A percentile compares a stretch with the other conserved stretches of the same genome.
phyloP scores from a whole-genome alignment of 75 land plant genomes.

The Cupressus sempervirens region DNA sequence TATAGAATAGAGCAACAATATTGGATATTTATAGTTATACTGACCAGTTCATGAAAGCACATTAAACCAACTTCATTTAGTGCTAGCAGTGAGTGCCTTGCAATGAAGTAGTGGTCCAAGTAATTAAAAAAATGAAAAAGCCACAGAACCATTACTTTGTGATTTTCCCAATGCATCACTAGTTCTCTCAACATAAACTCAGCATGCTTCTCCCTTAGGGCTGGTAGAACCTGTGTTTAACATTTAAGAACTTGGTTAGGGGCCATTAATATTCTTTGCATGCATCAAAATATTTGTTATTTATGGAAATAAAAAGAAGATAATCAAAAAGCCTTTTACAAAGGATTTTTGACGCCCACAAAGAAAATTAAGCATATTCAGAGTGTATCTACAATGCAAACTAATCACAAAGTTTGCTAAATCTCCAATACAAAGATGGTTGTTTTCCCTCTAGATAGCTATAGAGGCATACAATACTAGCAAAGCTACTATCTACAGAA shows the following conservation, averaged over 20 bases:
- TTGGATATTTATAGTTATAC: neutral
- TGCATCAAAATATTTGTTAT: neutral
- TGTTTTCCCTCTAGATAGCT: neutral
- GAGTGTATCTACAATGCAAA: neutral
- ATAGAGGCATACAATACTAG: neutral
- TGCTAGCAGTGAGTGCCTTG: conserved; percentile 74
- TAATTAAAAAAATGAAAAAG: conserved; percentile 86
- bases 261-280: neutral
- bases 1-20: neutral
- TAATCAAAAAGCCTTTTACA: neutral
- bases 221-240: too few relatives aligned
- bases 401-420: neutral
- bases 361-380: conserved; percentile 5
- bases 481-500: neutral
- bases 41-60: conserved; percentile 82
- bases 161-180: conserved; percentile 86
- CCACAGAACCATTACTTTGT: conserved; percentile 95
- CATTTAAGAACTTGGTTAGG: neutral
- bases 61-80: conserved; percentile 86
- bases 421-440: neutral
- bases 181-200: conserved; percentile 96
- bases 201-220: too few relatives aligned
- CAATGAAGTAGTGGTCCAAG: conserved; percentile 87
- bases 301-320: neutral
- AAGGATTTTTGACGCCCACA: too few relatives aligned